Evolutionary conservation across 2,329 filamentous ascomycete species (phyloP), one percentile per base, ranked within the genome.

Genomic region (Keithomyces neogunnii): DNA sequence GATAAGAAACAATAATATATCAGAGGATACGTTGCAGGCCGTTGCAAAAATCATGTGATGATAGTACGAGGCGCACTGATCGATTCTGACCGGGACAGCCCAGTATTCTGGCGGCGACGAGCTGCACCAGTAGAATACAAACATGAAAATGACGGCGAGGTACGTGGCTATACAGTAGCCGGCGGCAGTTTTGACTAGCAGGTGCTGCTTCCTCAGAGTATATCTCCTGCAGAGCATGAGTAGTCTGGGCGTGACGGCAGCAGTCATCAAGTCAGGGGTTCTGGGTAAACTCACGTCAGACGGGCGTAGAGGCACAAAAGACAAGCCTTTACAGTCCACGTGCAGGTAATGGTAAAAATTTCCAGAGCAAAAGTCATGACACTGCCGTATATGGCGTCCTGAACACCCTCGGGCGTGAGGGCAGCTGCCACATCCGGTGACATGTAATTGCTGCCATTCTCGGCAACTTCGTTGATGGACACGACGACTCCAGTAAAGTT

Each of bases 351-450:
- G 56, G 76, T 77, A 57, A 73, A 76, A 52, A 79, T 70, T 55
- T 81, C 78, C 11, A 75, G 71, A 0, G 74, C 73, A 49, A 81
- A 64, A 1, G 77, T 74, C 59, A 78, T 70, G 56, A 78, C 78
- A 58, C 75, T 78, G n/a, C 78, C 78, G 47, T 68, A 72, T 4
- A 76, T 63, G 11, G 75, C 72, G 31, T 60, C 55, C 1, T 62
- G 48, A n/a, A 71, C 66, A 6, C 73, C 70, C 3, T 69, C 55
- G 0, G 67, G 62, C 1, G 74, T 77, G 53, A 81, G 76, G 46
- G 66, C 66, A 10, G 61, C 62, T 3, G 68, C 62, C 5, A 61
- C 59, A 1, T 66, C 65, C 4, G 63, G 59, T 3, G 69, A 59
- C 51, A 74, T 69, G 38, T 72, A 73, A 53, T 74, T 76, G 56